phyloP scores from a whole-genome alignment of 139 green algal genomes.

The Astrephomene gubernaculifera region DNA sequence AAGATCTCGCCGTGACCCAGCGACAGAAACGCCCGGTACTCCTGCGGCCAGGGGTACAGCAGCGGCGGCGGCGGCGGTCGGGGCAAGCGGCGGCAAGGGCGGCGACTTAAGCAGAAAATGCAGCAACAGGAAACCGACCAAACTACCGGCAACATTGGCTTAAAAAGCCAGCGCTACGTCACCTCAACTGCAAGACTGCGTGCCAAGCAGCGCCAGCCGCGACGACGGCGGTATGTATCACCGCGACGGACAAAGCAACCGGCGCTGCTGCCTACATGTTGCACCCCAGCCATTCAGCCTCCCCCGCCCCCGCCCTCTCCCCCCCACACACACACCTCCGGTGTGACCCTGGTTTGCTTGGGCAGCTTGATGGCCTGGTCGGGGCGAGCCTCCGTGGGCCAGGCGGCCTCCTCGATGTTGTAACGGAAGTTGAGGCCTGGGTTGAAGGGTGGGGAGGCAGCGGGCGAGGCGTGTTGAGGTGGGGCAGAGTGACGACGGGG shows the following conservation, averaged over 20 bases:
- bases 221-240: too few species aligned
- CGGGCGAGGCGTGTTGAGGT: neutral
- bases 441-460: neutral
- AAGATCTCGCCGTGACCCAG: constrained; percentile 93
- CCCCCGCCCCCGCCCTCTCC: neutral
- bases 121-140: too few species aligned
- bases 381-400: constrained; percentile 65
- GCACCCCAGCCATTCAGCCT: neutral
- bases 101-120: too few species aligned
- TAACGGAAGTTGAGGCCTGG: constrained; percentile 35
- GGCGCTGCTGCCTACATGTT: too few species aligned
- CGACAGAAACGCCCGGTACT: constrained; percentile 91
- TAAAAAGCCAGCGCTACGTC: neutral
- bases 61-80: neutral
- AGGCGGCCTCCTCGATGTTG: constrained; percentile 59
- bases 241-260: too few species aligned
- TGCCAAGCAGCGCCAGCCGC: too few species aligned
- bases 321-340: constrained; percentile 54
- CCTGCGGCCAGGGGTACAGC: constrained; percentile 28
- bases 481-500: too few species aligned
- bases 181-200: too few species aligned
- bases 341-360: constrained; percentile 82
- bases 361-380: constrained; percentile 84
- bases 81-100: too few species aligned
- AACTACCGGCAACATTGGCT: too few species aligned